Percentiles rank a stretch among this genome's conserved stretches.
phyloP scores from a whole-genome alignment of 2,329 filamentous ascomycete species.

The Exserohilum rostratum region DNA sequence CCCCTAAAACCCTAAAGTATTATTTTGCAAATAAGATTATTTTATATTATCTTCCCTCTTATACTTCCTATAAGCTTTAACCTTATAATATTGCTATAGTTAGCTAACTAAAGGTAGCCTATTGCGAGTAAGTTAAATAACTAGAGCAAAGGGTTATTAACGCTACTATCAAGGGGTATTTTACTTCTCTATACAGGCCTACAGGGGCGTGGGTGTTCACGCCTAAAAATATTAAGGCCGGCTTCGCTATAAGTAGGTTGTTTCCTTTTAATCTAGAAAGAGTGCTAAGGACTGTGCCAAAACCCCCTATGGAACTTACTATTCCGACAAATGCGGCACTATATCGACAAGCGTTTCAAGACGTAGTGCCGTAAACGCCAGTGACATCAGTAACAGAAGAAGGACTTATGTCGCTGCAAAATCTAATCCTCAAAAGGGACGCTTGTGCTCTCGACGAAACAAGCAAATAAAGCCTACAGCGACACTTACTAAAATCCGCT shows the following conservation, averaged over 20 bases:
- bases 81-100: not conserved
- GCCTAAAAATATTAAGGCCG: conserved; percentile 38
- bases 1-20: no score
- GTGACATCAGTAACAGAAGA: conserved; percentile 24
- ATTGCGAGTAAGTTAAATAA: conserved; percentile 9
- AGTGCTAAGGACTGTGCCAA: conserved; percentile 35
- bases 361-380: conserved; percentile 29
- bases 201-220: conserved; percentile 29
- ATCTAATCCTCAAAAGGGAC: conserved; percentile 11
- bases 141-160: conserved; percentile 15
- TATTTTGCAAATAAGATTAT: no score
- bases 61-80: not conserved
- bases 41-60: no score
- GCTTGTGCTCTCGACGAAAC: no score
- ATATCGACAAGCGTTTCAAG: no score
- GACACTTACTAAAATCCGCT: no score
- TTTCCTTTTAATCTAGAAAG: conserved; percentile 41
- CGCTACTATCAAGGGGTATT: conserved; percentile 21
- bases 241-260: conserved; percentile 31
- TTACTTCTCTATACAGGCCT: conserved; percentile 27
- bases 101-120: not conserved
- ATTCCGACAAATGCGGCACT: not conserved
- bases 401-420: conserved; percentile 24
- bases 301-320: conserved; percentile 12
- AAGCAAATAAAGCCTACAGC: no score